Conservation (phyloP, 1,284 basidiomycete genomes). For the Tilletia caries region DNA sequence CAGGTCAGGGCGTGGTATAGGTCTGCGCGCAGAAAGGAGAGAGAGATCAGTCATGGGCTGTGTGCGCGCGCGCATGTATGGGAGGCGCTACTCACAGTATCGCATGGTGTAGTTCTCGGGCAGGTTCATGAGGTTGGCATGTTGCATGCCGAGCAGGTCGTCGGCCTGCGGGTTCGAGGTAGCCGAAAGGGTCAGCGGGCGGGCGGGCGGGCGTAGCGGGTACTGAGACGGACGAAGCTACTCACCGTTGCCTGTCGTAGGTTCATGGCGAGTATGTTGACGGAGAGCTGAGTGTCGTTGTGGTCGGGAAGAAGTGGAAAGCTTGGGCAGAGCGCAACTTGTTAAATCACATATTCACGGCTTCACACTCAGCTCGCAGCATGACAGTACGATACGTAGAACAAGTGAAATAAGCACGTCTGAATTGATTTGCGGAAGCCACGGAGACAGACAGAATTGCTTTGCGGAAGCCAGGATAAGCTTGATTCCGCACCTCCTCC, state of each 20-base stretch:
- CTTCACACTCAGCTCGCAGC: too few species aligned
- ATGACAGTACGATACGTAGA: too few species aligned
- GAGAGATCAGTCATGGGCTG: not conserved
- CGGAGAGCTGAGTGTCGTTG: too few species aligned
- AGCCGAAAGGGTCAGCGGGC: not conserved
- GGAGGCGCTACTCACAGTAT: conserved; percentile 33
- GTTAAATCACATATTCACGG: too few species aligned
- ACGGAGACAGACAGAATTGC: too few species aligned
- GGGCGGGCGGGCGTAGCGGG: too few species aligned
- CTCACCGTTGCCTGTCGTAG: conserved; percentile 16
- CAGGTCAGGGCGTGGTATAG: conserved; percentile 83
- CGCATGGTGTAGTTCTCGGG: conserved; percentile 53
- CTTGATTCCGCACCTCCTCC: too few species aligned
- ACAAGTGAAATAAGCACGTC: too few species aligned
- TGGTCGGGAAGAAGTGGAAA: not conserved
- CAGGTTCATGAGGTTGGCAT: conserved; percentile 52
- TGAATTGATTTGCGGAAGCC: too few species aligned
- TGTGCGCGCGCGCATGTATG: not conserved
- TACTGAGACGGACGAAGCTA: not conserved
- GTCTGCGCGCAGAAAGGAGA: conserved; percentile 60
- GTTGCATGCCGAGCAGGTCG: conserved; percentile 51
- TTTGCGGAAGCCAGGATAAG: too few species aligned
- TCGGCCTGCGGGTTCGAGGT: conserved; percentile 33
- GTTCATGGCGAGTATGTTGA: conserved; percentile 2
- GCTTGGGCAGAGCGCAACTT: too few species aligned